Evolutionary conservation across 106 monocot species (phyloP), one percentile per base, ranked within the genome.

Genomic region (Acorus calamus): DNA sequence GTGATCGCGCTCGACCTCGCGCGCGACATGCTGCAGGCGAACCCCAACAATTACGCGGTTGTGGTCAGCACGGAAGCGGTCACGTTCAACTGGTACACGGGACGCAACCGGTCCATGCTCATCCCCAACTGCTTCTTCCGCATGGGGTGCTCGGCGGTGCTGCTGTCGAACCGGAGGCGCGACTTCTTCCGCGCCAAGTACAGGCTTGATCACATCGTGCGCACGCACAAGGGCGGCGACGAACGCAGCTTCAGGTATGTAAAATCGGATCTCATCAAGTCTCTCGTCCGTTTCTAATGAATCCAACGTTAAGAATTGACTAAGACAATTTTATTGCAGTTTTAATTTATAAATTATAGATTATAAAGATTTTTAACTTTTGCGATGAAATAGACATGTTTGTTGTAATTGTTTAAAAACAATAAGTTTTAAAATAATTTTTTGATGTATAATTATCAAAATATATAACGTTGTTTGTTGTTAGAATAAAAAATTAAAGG

Each of bases 71-170:
- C 81, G 4, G 84, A 88, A 71, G 84, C 81, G 0, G 73, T 88
- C 45, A 75, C 67, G 52, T 88, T 88, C 48, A 84, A 83, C 2
- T 88, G 88, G 88, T 88, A 88, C 60, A 41, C 72, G 2, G 84
- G 88, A 8, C 63, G 68, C 65, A 80, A 77, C 63, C 71, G 81
- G 8, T 81, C 81, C 10, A 88, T 88, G 88, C 73, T 88, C 47
- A 88, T 88, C 9, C 88, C 88, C 3, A 88, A 88, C 57, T 84
- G 78, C 73, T 88, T 84, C 73, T 88, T 88, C 57, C 67, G 88
- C 4, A 81, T 77, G 60, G 88, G 88, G 3, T 88, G 88, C 76
- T 84, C 84, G 2, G 84, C 88, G 2, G 69, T 78, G 47, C 75
- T 84, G 52, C 65, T 88, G 2, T 84, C 83, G 11, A 88, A 88